Evolutionary conservation across 306 rosid genomes (phyloP).

Genomic region (Vigna unguiculata): DNA sequence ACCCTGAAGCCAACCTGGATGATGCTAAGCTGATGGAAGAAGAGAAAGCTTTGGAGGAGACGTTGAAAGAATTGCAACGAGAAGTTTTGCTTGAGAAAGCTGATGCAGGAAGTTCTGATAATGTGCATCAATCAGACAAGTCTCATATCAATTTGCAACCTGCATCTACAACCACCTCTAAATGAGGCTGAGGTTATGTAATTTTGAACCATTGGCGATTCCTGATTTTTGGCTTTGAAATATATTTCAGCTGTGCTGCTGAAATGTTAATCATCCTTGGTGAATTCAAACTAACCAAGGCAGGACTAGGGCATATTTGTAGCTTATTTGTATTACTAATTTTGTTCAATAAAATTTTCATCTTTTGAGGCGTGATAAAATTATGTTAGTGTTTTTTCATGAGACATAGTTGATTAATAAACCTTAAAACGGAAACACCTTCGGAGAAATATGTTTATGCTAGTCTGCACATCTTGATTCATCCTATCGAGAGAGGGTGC

Average conservation of each 20-base stretch:
- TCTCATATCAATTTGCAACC: constrained; percentile 44
- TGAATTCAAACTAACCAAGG: constrained; percentile 23
- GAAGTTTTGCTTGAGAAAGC: constrained; percentile 67
- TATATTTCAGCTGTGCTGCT: constrained; percentile 18
- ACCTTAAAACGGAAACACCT: no score
- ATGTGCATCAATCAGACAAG: constrained; percentile 37
- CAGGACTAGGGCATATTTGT: constrained; percentile 22
- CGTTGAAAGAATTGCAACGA: constrained; percentile 67
- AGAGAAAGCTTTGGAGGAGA: constrained; percentile 62
- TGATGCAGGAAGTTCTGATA: constrained; percentile 50
- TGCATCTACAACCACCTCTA: constrained; percentile 45
- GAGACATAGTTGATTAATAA: background rate
- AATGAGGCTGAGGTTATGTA: constrained; percentile 54
- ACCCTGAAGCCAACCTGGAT: constrained; percentile 38
- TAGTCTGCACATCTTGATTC: no score
- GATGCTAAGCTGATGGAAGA: constrained; percentile 67
- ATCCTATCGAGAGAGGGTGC: no score
- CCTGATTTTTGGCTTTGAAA: constrained; percentile 23
- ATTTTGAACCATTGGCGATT: constrained; percentile 36
- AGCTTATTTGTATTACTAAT: constrained; percentile 21
- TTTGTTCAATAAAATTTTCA: constrained; percentile 27
- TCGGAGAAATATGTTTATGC: no score
- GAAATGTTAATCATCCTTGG: constrained; percentile 28
- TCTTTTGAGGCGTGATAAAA: constrained; percentile 17
- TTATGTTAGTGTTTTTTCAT: background rate